Base-by-base conservation (phyloP, 495 filamentous ascomycete genomes). In the Aspergillus campestris region DNA sequence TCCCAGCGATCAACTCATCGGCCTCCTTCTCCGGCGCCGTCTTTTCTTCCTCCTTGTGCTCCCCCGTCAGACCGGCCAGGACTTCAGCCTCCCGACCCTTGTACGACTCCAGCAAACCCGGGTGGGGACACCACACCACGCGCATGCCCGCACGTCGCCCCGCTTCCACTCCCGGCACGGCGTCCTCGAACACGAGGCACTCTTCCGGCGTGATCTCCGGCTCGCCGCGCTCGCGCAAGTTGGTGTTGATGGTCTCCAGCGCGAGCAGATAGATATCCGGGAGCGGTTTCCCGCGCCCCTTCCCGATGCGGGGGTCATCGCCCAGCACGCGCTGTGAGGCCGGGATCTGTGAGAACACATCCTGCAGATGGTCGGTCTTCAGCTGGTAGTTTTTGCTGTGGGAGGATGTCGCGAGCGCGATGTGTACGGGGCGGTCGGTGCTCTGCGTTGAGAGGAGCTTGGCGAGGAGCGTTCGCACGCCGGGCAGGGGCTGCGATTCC, bases 181-280 rank as follows among this genome's bases (percentile, higher is more conserved):
- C 82, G 61, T 99, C 92, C 63, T 99, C 92, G 57, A 99, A 96
- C 0, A 99, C 92, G 7, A 99, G 70, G 63, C 91, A 96, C 61
- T 99, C 92, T 52, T 83, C 83, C 0, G 89, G 87, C 38, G 53
- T 70, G 34, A 99, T 82, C 50, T 83, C 80, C 30, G 65, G 60
- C 57, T 90, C 80, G 0, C 80, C 81, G 34, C 73, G 66, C 9
- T 47, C 55, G 1, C 77, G 61, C 9, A 92, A 58, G 7, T 75
- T 78, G 3, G 70, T 71, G 63, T 99, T 99, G 55, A 99, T 83
- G 1, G 80, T 86, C 65, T 86, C 71, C 38, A 99, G 66, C 0
- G 94, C 94, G 1, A 97, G 64, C 10, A 94, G 66, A 58, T 92
- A 99, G 56, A 99, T 99, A 63, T 99, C 94, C 7, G 92, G 92